Evolutionary conservation across 2,329 filamentous ascomycete species (phyloP), one percentile per base, ranked within the genome.

Genomic region (Paracoccidioides lutzii): DNA sequence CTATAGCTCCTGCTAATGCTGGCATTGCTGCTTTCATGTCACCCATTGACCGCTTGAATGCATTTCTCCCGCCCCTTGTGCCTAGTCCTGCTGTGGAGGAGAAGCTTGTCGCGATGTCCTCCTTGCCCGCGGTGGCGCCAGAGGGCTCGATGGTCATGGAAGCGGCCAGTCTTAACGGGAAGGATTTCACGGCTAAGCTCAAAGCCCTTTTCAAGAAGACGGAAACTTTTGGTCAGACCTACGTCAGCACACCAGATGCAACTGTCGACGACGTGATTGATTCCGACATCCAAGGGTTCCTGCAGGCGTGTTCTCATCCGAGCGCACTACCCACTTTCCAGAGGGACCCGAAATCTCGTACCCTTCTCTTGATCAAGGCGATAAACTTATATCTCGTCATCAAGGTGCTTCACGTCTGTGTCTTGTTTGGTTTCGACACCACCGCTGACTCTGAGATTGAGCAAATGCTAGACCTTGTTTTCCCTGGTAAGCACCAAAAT

Each of bases 361-460:
- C 56, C 28, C 55, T 62, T 5, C 58, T 65, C 10, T 54, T 70
- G 8, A 57, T 64, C 8, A 67, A 66, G 38, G 61, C 65, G 2
- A 64, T 71, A 44, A 66, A 67, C 51, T 60, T 55, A 32, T 66
- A 63, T 48, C 53, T 67, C 5, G 58, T 61, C 32, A 57, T 58
- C 2, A 55, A 62, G 5, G 54, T 68, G 2, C 52, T 69, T 43
- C 63, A 60, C 8, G 55, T 62, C 28, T 59, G 54, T 3, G 56
- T 66, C 12, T 53, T 67, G 37, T 59, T 55, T n/a, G 67, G 63
- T 1, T 66, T 66, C 53, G 61, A 66, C 30, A 30, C 55, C 0
- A 35, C 22, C 7, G 59, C 59, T 15, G 64, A 67, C 37, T 46
- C 46, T 9, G 62, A 67, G 33, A 61, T 67, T 35, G 38, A 35